Conservation (phyloP, 2,329 filamentous ascomycete species). For the Scedosporium aurantiacum region DNA sequence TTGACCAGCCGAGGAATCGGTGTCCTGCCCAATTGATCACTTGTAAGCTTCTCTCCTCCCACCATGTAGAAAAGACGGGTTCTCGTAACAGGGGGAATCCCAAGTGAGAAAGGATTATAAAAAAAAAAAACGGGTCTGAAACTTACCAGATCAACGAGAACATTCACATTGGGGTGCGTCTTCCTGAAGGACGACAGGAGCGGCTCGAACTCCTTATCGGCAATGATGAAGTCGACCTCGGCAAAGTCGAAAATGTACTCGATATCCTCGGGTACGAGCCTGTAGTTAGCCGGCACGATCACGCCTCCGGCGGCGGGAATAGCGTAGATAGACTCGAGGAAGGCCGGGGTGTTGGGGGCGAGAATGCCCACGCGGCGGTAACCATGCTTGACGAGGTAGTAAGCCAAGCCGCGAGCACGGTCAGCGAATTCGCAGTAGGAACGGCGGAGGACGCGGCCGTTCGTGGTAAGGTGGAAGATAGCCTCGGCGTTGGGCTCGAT, state of each 20-base stretch:
- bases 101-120: neutral
- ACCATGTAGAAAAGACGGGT: too few relatives aligned
- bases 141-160: slow-evolving; percentile 59
- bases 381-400: slow-evolving; percentile 67
- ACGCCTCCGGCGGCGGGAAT: slow-evolving; percentile 72
- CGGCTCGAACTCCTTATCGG: slow-evolving; percentile 66
- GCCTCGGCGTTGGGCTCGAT: slow-evolving; percentile 82
- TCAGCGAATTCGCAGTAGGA: slow-evolving; percentile 76
- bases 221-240: slow-evolving; percentile 78
- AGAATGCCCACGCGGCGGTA: slow-evolving; percentile 74
- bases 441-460: slow-evolving; percentile 61
- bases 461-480: slow-evolving; percentile 75
- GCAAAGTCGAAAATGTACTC: slow-evolving; percentile 82
- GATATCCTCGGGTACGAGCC: slow-evolving; percentile 73
- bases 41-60: too few relatives aligned
- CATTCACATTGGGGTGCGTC: slow-evolving; percentile 48
- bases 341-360: slow-evolving; percentile 86
- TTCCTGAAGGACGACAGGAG: slow-evolving; percentile 58
- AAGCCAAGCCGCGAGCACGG: slow-evolving; percentile 76
- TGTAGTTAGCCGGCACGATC: slow-evolving; percentile 54
- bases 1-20: slow-evolving; percentile 63
- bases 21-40: slow-evolving; percentile 43
- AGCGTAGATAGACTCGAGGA: slow-evolving; percentile 82
- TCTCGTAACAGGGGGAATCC: too few relatives aligned
- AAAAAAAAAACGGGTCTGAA: slow-evolving; percentile 9